Evolutionary conservation across 306 rosid species (phyloP), one percentile per base, ranked within the genome.

Genomic region (Castanea sativa): DNA sequence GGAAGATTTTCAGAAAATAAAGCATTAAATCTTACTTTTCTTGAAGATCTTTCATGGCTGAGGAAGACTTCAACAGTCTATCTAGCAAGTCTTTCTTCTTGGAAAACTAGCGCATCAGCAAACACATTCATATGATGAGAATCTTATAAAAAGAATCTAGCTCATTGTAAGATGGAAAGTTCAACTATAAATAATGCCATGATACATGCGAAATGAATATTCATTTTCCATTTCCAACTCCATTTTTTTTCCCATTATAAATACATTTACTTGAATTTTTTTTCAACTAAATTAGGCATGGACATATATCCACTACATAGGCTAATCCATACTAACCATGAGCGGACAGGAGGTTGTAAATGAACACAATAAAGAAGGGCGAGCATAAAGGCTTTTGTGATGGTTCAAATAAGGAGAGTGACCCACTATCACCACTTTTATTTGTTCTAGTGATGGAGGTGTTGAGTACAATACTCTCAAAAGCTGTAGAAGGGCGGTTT

Each of bases 41-140:
- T 76, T 86, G 97, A 83, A 72, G 83, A 78, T 90, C 92, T 87
- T 88, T 93, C 69, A 85, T 61, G 41, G 74, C 77, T 33, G 86
- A 83, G 75, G 91, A 89, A 82, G 91, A 85, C 78, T 86, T 87
- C 86, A 90, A 79, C 78, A 93, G 69, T 58, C 87, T 78, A 75
- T 88, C 92, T 2, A 92, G 87, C 78, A 91, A 72, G 73, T 83
- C 65, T 86, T 91, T 92, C 94, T 86, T 91, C 81, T 85, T 90
- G 82, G 89, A 85, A 82, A 88, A 78, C 99, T 95, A 73, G 35
- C 58, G 59, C 69, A 89, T 77, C 12, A 80, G 80, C 76, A 88
- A 87, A 79, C 9, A 80, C 51, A 57, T 32, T 61, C 53, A 41
- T 35, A 52, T 86, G 60, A 81, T 73, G 14, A 77, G 83, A 65